Percentiles rank a stretch among this genome's conserved stretches.
Evolutionary conservation across 1,284 basidiomycete species (phyloP).

Genomic region (Fomes fomentarius): DNA sequence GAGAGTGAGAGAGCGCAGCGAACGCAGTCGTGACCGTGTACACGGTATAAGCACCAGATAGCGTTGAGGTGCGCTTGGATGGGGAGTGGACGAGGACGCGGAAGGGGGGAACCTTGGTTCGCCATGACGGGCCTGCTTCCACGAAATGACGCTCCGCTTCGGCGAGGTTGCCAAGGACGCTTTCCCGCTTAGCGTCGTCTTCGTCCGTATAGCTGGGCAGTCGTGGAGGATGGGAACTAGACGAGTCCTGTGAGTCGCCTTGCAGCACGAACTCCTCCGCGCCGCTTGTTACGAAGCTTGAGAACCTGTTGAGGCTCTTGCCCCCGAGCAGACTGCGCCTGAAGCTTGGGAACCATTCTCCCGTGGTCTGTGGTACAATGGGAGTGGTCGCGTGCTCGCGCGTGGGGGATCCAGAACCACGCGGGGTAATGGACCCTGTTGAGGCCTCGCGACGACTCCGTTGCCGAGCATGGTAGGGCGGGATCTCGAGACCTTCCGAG

Average conservation of each 20-base stretch:
- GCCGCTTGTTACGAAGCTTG: slow-evolving; percentile 82
- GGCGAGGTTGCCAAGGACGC: slow-evolving; percentile 36
- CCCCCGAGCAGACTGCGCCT: slow-evolving; percentile 73
- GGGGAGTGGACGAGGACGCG: slow-evolving; percentile 80
- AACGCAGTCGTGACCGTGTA: slow-evolving; percentile 82
- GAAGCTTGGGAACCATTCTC: slow-evolving; percentile 79
- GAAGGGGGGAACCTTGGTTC: slow-evolving; percentile 70
- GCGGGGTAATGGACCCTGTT: slow-evolving; percentile 54
- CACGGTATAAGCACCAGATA: slow-evolving; percentile 75
- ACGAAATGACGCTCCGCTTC: slow-evolving; percentile 75
- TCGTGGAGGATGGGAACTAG: slow-evolving; percentile 12
- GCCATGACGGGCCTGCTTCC: slow-evolving; percentile 77
- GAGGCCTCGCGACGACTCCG: slow-evolving; percentile 44
- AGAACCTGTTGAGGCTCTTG: slow-evolving; percentile 80
- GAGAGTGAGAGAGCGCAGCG: slow-evolving; percentile 33
- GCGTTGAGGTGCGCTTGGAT: slow-evolving; percentile 64
- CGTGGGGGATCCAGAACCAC: slow-evolving; percentile 46
- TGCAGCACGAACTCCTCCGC: slow-evolving; percentile 81
- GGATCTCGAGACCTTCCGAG: slow-evolving; percentile 47
- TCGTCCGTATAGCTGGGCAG: slow-evolving; percentile 30
- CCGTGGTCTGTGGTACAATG: slow-evolving; percentile 72
- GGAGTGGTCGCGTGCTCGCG: slow-evolving; percentile 42
- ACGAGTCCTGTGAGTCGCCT: slow-evolving; percentile 41
- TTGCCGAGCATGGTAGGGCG: slow-evolving; percentile 27
- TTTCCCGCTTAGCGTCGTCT: slow-evolving; percentile 25